Evolutionary conservation across 352 stramenopile species (phyloP), one percentile per base, ranked within the genome.

Genomic region (Pythium angustatum): DNA sequence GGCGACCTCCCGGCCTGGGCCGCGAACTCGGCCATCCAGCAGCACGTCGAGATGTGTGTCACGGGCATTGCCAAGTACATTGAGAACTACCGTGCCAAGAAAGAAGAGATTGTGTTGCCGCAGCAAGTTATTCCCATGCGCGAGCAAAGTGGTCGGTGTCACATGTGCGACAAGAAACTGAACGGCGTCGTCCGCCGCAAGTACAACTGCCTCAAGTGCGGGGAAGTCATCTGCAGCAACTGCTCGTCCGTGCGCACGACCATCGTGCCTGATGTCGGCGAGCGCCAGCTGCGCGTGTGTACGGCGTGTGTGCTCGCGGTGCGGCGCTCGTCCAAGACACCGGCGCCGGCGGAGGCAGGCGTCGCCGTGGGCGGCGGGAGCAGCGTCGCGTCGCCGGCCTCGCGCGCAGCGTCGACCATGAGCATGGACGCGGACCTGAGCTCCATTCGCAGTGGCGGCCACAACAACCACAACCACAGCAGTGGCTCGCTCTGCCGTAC

Each of bases 51-150:
- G 57, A 95, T 93, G 62, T 93, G 85, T 56, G 81, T 95, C 61
- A 91, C 79, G n/a, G 78, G 79, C 41, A 93, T 91, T 27, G 75
- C 91, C 66, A 91, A 91, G 72, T 95, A 95, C 78, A 93, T 91
- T 9, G 83, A 93, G 51, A 85, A 64, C 45, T 91, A 91, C 61
- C 84, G 86, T 31, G 75, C 80, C 15, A 76, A 75, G 27, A 81
- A 83, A 14, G 81, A 90, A 53, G 75, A 82, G 62, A 91, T 91
- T 38, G 79, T 95, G 56, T 74, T 90, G 6, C 79, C 82, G 14
- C 81, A 92, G 66, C 78, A 90, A 62, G 83, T 90, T n/a, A 76
- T 91, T 19, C 68, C 77, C 22, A 88, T 91, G 81, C 73, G 73
- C 26, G 81, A 93, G 68, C 77, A 93, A 65, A 77, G 79, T 28